Conservation (phyloP, 2,329 filamentous ascomycete species). For the Juglanconis oblonga region DNA sequence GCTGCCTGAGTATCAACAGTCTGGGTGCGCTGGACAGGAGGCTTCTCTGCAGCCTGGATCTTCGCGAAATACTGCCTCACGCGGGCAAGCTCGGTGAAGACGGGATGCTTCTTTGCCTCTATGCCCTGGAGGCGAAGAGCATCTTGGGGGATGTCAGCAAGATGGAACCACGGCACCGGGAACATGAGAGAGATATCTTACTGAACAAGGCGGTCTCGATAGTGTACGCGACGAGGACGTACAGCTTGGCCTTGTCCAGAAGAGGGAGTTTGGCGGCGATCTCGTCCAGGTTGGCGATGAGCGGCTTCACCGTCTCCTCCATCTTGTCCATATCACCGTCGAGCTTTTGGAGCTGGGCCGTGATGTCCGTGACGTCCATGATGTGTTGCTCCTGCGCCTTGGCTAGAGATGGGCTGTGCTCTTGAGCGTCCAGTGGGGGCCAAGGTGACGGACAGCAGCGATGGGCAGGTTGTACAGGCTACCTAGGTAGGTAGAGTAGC, state of each 20-base stretch:
- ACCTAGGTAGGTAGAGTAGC: no score
- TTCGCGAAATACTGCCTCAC: conserved; percentile 92
- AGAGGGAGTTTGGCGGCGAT: conserved; percentile 77
- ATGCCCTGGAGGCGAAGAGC: conserved; percentile 75
- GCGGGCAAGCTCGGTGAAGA: conserved; percentile 81
- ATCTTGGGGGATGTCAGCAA: conserved; percentile 40
- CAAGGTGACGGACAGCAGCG: no score
- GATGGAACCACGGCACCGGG: not conserved
- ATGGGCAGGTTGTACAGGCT: no score
- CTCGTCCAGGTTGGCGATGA: conserved; percentile 65
- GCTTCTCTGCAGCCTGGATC: conserved; percentile 73
- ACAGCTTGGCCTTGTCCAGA: conserved; percentile 93
- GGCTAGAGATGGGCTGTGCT: not conserved
- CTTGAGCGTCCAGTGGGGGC: no score
- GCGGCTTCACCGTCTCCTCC: conserved; percentile 69
- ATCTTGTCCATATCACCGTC: conserved; percentile 77
- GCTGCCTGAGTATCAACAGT: conserved; percentile 74
- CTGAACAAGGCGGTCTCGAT: conserved; percentile 89
- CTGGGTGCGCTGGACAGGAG: conserved; percentile 49
- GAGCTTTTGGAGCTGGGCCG: conserved; percentile 68
- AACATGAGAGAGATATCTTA: conserved; percentile 36
- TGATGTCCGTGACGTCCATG: conserved; percentile 55
- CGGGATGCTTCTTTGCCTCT: conserved; percentile 78
- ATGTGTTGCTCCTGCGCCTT: not conserved
- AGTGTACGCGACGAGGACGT: conserved; percentile 82